These are phyloP conservation scores for Phytopythium oedochilum DNA, from an alignment of 352 stramenopile species.

Conservation along the genomic window DNA sequence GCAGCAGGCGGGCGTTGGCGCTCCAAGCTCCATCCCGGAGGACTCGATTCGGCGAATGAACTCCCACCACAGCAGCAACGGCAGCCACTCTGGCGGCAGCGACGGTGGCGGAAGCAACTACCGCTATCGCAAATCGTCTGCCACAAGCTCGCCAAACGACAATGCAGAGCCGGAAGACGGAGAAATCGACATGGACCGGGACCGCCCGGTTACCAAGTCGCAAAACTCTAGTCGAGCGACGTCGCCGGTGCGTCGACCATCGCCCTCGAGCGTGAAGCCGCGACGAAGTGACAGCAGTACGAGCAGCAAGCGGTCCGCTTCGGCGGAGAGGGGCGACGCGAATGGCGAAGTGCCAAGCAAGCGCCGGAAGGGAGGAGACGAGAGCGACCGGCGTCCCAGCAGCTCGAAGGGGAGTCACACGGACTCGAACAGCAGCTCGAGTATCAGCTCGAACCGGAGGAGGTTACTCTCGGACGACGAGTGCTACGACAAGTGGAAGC, in stretches of 20 bases:
- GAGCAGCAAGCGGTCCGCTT: constrained; percentile 34
- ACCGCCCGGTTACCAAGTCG: constrained; percentile 12
- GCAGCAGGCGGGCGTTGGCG: constrained; percentile 27
- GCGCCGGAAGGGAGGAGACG: constrained; percentile 14
- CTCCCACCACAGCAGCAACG: constrained; percentile 12
- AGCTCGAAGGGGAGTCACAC: constrained; percentile 13
- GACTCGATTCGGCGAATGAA: constrained; percentile 38
- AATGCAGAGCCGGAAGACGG: constrained; percentile 52
- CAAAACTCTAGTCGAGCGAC: constrained; percentile 8
- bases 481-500: constrained; percentile 76
- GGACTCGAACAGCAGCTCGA: background rate
- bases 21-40: constrained; percentile 11
- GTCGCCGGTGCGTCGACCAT: constrained; percentile 15
- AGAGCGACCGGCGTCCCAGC: constrained; percentile 20
- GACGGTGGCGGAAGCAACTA: background rate
- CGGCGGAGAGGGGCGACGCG: constrained; percentile 20
- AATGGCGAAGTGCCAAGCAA: constrained; percentile 18
- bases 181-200: constrained; percentile 25
- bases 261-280: constrained; percentile 10
- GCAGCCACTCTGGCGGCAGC: constrained; percentile 14
- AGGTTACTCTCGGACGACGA: constrained; percentile 43
- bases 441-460: background rate
- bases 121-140: constrained; percentile 28
- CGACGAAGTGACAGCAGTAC: constrained; percentile 3
- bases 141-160: constrained; percentile 10